Conservation (phyloP, 192 early-diverging fungal genomes). For the Irineochytrium annulatum region DNA sequence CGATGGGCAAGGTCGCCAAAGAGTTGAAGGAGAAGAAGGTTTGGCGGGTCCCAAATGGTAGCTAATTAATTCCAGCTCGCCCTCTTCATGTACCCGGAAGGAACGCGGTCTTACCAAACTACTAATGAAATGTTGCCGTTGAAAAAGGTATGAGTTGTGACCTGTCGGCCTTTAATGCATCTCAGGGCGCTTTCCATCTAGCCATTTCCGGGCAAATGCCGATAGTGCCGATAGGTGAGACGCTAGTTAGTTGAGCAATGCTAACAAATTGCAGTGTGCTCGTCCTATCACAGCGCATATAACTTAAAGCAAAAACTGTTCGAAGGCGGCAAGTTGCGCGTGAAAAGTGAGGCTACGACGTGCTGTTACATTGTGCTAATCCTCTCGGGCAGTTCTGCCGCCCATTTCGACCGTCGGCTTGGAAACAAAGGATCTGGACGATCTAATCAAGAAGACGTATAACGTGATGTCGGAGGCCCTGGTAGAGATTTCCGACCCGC, state of each 20-base stretch:
- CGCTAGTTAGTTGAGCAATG: background rate
- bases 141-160: slow-evolving; percentile 60
- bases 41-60: slow-evolving; percentile 3
- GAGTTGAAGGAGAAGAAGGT: slow-evolving; percentile 71
- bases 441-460: slow-evolving; percentile 6
- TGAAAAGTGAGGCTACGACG: slow-evolving; percentile 39
- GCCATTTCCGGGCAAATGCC: slow-evolving; percentile 82
- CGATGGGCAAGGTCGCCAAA: slow-evolving; percentile 69
- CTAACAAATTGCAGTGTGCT: slow-evolving; percentile 49
- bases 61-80: slow-evolving; percentile 37
- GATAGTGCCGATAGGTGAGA: slow-evolving; percentile 72
- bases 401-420: slow-evolving; percentile 30
- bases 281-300: slow-evolving; percentile 51
- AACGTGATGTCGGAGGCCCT: slow-evolving; percentile 9
- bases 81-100: slow-evolving; percentile 90
- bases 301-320: slow-evolving; percentile 28
- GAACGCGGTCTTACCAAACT: slow-evolving; percentile 73
- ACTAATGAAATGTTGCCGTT: slow-evolving; percentile 76
- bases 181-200: slow-evolving; percentile 90
- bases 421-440: slow-evolving; percentile 30
- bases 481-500: slow-evolving; percentile 20
- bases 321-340: slow-evolving; percentile 25
- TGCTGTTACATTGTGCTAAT: background rate
- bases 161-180: background rate
- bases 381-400: slow-evolving; percentile 21